A percentile compares a stretch with the other conserved stretches of the same genome.
These are phyloP conservation scores for Pichia cephalocereana DNA, from an alignment of 805 yeast species.

Conservation along the genomic window DNA sequence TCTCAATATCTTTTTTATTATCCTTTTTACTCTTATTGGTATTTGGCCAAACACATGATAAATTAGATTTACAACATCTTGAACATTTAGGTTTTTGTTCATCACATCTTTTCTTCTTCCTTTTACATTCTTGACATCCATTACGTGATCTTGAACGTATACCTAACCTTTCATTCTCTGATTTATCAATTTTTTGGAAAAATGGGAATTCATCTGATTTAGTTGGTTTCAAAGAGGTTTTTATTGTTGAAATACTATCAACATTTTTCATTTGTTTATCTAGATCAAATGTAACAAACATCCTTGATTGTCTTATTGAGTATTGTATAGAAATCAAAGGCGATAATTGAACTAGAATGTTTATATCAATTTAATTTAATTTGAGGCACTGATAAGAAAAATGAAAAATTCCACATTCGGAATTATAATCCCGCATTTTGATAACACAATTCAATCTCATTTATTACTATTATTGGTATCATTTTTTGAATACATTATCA, in stretches of 20 bases:
- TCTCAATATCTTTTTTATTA: too few relatives aligned
- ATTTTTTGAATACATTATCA: too few relatives aligned
- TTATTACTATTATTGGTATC: too few relatives aligned
- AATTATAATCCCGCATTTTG: background rate
- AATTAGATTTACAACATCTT: conserved; percentile 24
- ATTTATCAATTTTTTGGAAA: conserved; percentile 5
- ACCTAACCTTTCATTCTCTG: conserved; percentile 10
- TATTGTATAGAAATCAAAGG: too few relatives aligned
- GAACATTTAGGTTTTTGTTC: conserved; percentile 33
- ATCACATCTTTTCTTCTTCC: conserved; percentile 32
- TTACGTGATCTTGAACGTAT: conserved; percentile 10
- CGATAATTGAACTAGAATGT: too few relatives aligned
- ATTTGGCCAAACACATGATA: conserved; percentile 16
- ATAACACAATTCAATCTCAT: background rate
- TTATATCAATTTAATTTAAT: too few relatives aligned
- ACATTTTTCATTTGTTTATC: conserved; percentile 5
- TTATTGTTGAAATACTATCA: background rate
- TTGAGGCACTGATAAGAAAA: background rate
- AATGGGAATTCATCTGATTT: background rate
- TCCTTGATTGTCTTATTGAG: background rate
- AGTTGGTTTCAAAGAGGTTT: background rate
- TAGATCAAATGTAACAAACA: conserved; percentile 11
- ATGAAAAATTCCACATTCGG: background rate
- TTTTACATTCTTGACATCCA: conserved; percentile 15
- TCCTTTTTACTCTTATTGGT: background rate